Evolutionary conservation across 2,329 filamentous ascomycete species (phyloP).

Genomic region (Colletotrichum limetticola): DNA sequence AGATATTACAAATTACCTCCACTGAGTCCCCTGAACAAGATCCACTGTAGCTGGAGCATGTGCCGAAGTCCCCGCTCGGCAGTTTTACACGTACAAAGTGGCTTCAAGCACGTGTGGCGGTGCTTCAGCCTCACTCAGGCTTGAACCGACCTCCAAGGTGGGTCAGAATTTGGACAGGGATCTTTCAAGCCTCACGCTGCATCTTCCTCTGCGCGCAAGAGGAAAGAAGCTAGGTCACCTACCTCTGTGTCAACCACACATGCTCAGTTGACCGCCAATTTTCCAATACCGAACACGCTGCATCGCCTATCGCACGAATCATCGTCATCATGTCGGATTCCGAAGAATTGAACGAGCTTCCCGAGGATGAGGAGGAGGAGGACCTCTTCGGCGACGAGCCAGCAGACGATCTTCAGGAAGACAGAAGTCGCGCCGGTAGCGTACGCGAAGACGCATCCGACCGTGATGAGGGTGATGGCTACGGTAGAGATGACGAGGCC

Average conservation of each 20-base stretch:
- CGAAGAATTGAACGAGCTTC: slow-evolving; percentile 61
- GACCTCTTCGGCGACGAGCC: slow-evolving; percentile 70
- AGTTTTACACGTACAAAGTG: neutral
- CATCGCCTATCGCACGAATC: neutral
- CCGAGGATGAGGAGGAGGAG: slow-evolving; percentile 67
- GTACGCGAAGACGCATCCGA: slow-evolving; percentile 71
- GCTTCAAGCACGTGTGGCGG: slow-evolving; percentile 14
- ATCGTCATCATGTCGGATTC: slow-evolving; percentile 63
- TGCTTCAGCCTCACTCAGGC: slow-evolving; percentile 23
- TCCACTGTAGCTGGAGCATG: neutral
- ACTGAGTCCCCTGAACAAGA: neutral
- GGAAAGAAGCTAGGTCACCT: slow-evolving; percentile 4
- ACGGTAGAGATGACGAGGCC: slow-evolving; percentile 56
- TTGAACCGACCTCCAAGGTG: slow-evolving; percentile 10
- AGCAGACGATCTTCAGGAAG: slow-evolving; percentile 70
- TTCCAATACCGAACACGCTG: neutral
- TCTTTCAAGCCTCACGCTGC: slow-evolving; percentile 27
- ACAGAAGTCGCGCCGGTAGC: slow-evolving; percentile 65
- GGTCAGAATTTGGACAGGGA: slow-evolving; percentile 26
- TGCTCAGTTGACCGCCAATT: neutral
- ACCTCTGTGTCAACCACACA: neutral
- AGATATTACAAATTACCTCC: neutral
- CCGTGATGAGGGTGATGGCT: slow-evolving; percentile 56
- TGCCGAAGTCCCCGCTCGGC: neutral
- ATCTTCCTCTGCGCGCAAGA: neutral